Conservation (phyloP, 2,329 filamentous ascomycete genomes). For the Colletotrichum falcatum region DNA sequence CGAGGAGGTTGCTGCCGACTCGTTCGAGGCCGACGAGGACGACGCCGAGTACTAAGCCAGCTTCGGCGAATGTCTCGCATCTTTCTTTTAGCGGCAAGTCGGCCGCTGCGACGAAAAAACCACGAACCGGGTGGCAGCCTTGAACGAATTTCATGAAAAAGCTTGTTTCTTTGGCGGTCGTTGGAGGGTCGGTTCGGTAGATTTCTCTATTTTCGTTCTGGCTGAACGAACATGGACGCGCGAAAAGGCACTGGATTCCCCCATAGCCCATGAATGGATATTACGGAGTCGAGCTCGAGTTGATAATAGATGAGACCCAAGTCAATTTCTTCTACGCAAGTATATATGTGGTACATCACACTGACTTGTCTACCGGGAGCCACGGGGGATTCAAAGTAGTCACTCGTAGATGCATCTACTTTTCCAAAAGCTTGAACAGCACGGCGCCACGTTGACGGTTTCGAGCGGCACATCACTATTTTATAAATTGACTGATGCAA, state of each 20-base stretch:
- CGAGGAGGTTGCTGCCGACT: conserved; percentile 85
- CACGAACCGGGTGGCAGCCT: conserved; percentile 22
- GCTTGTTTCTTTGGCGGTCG: conserved; percentile 36
- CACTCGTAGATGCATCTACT: conserved; percentile 24
- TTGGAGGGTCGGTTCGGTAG: conserved; percentile 39
- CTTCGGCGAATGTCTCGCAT: conserved; percentile 19
- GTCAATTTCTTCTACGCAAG: conserved; percentile 33
- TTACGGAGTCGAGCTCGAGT: conserved; percentile 40
- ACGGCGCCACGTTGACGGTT: too few relatives aligned
- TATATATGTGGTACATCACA: conserved; percentile 14
- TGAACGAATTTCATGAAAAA: conserved; percentile 38
- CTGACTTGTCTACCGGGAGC: conserved; percentile 4
- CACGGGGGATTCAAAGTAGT: conserved; percentile 15
- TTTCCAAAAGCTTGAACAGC: not conserved
- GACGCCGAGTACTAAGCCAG: conserved; percentile 81
- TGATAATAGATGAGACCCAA: conserved; percentile 41
- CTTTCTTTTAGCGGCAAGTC: conserved; percentile 21
- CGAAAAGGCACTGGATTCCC: conserved; percentile 37
- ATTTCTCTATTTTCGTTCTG: conserved; percentile 38
- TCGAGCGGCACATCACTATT: not conserved
- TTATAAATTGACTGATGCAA: too few relatives aligned
- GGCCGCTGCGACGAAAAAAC: conserved; percentile 31
- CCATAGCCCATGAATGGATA: conserved; percentile 40
- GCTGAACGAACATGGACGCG: conserved; percentile 35
- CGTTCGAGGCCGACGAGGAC: conserved; percentile 71